Percentiles rank a stretch among this genome's conserved stretches.
Evolutionary conservation across 805 yeast genomes (phyloP).

Genomic region (Metschnikowia kunwiensis): DNA sequence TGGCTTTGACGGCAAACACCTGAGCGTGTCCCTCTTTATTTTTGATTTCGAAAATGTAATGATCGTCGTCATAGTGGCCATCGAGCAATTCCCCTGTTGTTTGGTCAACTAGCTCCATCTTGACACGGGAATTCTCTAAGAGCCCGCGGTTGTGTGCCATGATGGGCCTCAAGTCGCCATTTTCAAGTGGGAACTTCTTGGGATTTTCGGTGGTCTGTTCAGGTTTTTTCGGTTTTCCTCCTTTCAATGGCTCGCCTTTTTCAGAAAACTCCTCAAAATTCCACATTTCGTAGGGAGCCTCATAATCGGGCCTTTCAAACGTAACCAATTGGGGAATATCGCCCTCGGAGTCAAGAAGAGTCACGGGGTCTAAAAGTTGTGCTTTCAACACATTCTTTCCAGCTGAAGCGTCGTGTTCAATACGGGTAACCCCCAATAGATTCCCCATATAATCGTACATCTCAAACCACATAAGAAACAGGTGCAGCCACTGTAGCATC

Average conservation of each 20-base stretch:
- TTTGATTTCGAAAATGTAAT: constrained; percentile 8
- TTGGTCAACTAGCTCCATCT: constrained; percentile 11
- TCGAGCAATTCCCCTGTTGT: constrained; percentile 3
- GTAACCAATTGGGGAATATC: constrained; percentile 19
- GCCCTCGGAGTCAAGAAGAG: constrained; percentile 32
- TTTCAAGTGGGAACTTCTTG: neutral
- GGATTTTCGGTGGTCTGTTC: neutral
- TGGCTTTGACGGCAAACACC: constrained; percentile 2
- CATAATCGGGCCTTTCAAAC: constrained; percentile 17
- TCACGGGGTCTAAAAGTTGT: constrained; percentile 30
- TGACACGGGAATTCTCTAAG: constrained; percentile 4
- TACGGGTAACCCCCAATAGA: constrained; percentile 24
- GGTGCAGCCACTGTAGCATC: constrained; percentile 11
- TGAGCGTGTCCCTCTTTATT: neutral
- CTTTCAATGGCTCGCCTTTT: constrained; percentile 3
- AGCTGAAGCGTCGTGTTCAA: constrained; percentile 24
- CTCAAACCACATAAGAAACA: constrained; percentile 37
- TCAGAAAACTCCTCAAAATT: constrained; percentile 24
- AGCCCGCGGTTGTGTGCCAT: constrained; percentile 10
- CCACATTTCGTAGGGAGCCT: constrained; percentile 26
- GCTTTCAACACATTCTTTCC: constrained; percentile 17
- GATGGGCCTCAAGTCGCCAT: constrained; percentile 2
- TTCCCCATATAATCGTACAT: constrained; percentile 33
- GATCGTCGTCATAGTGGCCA: constrained; percentile 8
- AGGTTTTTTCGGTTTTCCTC: neutral